Conservation (phyloP, 805 yeast genomes). For the Lachancea cidri region DNA sequence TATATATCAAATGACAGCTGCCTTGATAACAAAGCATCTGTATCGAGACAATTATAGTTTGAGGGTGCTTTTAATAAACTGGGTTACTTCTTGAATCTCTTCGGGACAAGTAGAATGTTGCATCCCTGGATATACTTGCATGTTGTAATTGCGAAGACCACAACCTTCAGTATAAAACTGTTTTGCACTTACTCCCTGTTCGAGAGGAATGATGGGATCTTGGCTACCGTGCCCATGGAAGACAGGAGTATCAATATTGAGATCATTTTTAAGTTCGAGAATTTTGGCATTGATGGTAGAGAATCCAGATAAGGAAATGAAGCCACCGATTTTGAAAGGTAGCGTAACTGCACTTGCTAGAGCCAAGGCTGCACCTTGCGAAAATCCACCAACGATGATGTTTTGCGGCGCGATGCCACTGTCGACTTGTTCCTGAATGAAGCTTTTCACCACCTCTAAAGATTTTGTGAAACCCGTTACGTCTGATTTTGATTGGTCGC, state of each 20-base stretch:
- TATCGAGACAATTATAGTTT: too few relatives aligned
- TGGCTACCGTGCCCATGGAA: constrained; percentile 85
- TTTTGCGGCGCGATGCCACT: constrained; percentile 53
- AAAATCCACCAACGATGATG: constrained; percentile 90
- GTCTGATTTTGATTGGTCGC: constrained; percentile 41
- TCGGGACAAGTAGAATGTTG: constrained; percentile 64
- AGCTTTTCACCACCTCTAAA: constrained; percentile 39
- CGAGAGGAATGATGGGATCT: constrained; percentile 58
- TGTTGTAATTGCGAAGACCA: constrained; percentile 45
- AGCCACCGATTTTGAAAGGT: constrained; percentile 69
- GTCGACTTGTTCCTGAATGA: constrained; percentile 50
- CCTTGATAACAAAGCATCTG: too few relatives aligned
- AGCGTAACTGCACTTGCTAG: constrained; percentile 52
- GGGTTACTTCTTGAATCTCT: constrained; percentile 54
- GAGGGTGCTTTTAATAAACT: constrained; percentile 36
- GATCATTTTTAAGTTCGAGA: constrained; percentile 22
- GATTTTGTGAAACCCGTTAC: constrained; percentile 48
- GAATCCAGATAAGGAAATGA: constrained; percentile 74
- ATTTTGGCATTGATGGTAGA: constrained; percentile 35
- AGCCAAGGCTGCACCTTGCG: constrained; percentile 87
- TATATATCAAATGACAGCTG: too few relatives aligned
- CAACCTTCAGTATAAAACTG: constrained; percentile 36
- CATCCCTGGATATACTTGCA: constrained; percentile 55
- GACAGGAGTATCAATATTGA: constrained; percentile 62
- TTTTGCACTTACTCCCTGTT: constrained; percentile 34